A percentile compares a stretch with the other conserved stretches of the same genome.
These are phyloP conservation scores for Tricholoma sp. DNA, from an alignment of 768 basidiomycete genomes.

Conservation along the genomic window DNA sequence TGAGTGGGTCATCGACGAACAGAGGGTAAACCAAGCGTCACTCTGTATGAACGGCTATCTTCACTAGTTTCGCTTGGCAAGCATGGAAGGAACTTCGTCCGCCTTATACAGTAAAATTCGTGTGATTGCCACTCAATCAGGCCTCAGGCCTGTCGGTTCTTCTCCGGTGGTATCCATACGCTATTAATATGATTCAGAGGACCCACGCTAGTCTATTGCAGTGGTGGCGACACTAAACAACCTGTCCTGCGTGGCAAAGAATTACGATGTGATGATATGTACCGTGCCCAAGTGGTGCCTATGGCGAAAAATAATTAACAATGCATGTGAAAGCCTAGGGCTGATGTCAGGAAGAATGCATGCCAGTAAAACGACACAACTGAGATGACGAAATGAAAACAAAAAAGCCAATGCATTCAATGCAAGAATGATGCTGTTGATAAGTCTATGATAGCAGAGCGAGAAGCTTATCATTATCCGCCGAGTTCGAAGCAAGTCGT, in stretches of 20 bases:
- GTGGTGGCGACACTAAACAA: not conserved
- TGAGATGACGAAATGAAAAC: slow-evolving; percentile 14
- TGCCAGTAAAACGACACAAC: slow-evolving; percentile 9
- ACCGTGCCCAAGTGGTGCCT: not conserved
- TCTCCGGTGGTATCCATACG: too few species aligned
- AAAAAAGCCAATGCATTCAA: slow-evolving; percentile 24
- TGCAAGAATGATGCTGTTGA: slow-evolving; percentile 19
- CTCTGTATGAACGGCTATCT: too few species aligned
- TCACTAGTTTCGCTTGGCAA: too few species aligned
- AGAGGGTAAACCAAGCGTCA: too few species aligned
- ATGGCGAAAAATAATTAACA: not conserved
- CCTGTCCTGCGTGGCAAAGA: not conserved
- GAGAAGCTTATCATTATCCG: slow-evolving; percentile 56
- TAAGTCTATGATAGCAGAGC: slow-evolving; percentile 48
- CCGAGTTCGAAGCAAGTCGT: slow-evolving; percentile 56
- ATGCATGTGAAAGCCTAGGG: not conserved
- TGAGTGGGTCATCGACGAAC: too few species aligned
- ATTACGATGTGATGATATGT: slow-evolving; percentile 1
- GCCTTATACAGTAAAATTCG: too few species aligned
- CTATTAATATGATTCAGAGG: not conserved
- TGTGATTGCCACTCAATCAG: too few species aligned
- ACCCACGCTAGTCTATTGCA: not conserved
- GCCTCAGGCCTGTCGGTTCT: too few species aligned
- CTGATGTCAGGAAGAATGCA: not conserved
- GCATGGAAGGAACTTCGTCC: too few species aligned